These are phyloP conservation scores for Auxenochlorella protothecoides DNA, from an alignment of 139 green algal genomes.

Conservation along the genomic window DNA sequence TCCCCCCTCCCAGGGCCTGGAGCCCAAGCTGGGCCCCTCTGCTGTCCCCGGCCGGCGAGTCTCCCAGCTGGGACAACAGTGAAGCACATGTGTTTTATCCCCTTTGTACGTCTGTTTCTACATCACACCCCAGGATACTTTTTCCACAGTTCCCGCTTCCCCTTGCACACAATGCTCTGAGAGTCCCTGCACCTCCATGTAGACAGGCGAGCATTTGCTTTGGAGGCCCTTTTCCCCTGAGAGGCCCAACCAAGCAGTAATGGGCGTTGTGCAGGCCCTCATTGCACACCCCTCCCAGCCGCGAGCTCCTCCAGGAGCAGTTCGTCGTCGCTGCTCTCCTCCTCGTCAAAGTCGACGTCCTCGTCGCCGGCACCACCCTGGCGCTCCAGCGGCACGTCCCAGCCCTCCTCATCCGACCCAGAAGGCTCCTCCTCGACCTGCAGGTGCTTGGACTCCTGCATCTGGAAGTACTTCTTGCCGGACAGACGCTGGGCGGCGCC, in stretches of 20 bases:
- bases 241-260: not conserved
- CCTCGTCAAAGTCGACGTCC: constrained; percentile 15
- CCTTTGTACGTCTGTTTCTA: not conserved
- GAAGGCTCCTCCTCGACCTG: constrained; percentile 17
- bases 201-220: not conserved
- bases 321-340: constrained; percentile 16
- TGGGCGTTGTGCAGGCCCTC: not conserved
- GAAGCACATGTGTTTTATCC: not conserved
- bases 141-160: not conserved
- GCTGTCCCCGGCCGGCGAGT: constrained; percentile 26
- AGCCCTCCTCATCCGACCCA: constrained; percentile 14
- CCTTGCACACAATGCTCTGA: no score
- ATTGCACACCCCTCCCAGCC: constrained; percentile 6
- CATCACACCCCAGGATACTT: not conserved
- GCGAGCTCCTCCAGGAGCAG: constrained; percentile 20
- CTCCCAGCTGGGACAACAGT: constrained; percentile 41
- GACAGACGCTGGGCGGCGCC: constrained; percentile 18
- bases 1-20: constrained; percentile 12
- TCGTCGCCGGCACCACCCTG: not conserved
- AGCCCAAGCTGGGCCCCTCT: constrained; percentile 54
- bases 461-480: constrained; percentile 63
- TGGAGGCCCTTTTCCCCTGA: not conserved
- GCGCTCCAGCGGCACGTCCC: constrained; percentile 5
- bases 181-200: not conserved
- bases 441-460: constrained; percentile 25